Base-by-base conservation (phyloP, 2,329 filamentous ascomycete genomes). In the Cercospora brassicicola region DNA sequence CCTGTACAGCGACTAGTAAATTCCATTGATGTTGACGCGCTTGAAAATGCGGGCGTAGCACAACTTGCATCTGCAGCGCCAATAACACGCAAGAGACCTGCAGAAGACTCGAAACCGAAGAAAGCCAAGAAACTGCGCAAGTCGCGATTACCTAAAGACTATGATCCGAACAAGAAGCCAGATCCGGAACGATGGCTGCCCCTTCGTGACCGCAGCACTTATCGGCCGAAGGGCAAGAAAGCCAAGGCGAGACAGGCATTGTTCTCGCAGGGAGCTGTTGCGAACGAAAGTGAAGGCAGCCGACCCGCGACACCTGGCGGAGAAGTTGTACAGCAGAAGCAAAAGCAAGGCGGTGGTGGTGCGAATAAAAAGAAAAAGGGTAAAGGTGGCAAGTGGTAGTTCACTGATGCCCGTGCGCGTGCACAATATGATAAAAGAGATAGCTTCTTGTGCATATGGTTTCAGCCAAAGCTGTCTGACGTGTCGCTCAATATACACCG, bases 171-270 rank as follows among this genome's bases (percentile, higher is more conserved):
- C 73, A 96, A 93, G 84, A 89, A 89, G 72, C 87, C 92, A 36
- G 95, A 99, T 79, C 90, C 93, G 0, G 95, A 99, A 81, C 86
- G 95, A 70, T 99, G 95, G 95, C 81, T 99, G 68, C 94, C 95
- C 11, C 84, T 98, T 75, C 89, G 91, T 62, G 95, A 99, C 78
- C 87, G 95, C 66, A 95, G 91, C 74, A 91, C 89, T 48, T 99
- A 97, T 81, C 85, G 91, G 59, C 93, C 94, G 7, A 97, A 95
- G 83, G 93, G 93, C 5, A 93, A 91, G 83, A 97, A 85, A 92
- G 92, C 65, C 90, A 93, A 85, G 91, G 90, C 81, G 75, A 78
- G 71, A 80, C 81, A 74, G 89, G 88, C 4, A 84, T 86, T 69
- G 91, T 92, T 73, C 83, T 97, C 92, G 8, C 95, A 98, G 79